Percentiles rank a stretch among this genome's conserved stretches.
These are phyloP conservation scores for Aspergillus coremiiformis DNA, from an alignment of 495 filamentous ascomycete genomes.

Conservation along the genomic window DNA sequence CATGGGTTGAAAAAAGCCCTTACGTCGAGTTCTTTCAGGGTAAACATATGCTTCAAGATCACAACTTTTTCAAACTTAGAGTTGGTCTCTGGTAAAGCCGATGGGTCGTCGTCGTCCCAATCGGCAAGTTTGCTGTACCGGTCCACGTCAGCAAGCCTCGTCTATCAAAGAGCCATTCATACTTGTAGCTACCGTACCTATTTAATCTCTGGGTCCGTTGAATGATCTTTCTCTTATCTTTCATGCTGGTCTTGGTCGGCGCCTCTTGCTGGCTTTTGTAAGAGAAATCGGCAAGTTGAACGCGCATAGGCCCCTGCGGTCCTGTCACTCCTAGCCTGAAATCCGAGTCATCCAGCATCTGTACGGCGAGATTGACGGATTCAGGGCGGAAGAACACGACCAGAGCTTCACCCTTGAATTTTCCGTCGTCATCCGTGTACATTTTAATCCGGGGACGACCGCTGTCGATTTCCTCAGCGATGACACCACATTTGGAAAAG, in stretches of 20 bases:
- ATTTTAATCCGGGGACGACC: slow-evolving; percentile 85
- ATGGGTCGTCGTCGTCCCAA: slow-evolving; percentile 87
- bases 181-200: slow-evolving; percentile 34
- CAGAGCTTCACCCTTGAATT: slow-evolving; percentile 87
- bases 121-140: slow-evolving; percentile 70
- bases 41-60: slow-evolving; percentile 93
- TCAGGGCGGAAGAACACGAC: slow-evolving; percentile 92
- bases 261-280: slow-evolving; percentile 69
- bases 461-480: slow-evolving; percentile 86
- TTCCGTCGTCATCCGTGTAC: slow-evolving; percentile 73
- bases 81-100: slow-evolving; percentile 44
- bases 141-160: slow-evolving; percentile 6
- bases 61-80: slow-evolving; percentile 71
- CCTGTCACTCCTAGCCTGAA: slow-evolving; percentile 58
- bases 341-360: slow-evolving; percentile 84
- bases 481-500: slow-evolving; percentile 86
- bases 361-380: slow-evolving; percentile 80
- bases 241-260: slow-evolving; percentile 45
- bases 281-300: slow-evolving; percentile 76
- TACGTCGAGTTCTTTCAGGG: slow-evolving; percentile 68
- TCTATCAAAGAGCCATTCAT: not conserved
- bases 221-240: slow-evolving; percentile 77
- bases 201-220: slow-evolving; percentile 80
- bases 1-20: slow-evolving; percentile 1
- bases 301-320: slow-evolving; percentile 60